These are phyloP conservation scores for Aspergillus sparsus DNA, from an alignment of 495 filamentous ascomycete species.

Conservation along the genomic window DNA sequence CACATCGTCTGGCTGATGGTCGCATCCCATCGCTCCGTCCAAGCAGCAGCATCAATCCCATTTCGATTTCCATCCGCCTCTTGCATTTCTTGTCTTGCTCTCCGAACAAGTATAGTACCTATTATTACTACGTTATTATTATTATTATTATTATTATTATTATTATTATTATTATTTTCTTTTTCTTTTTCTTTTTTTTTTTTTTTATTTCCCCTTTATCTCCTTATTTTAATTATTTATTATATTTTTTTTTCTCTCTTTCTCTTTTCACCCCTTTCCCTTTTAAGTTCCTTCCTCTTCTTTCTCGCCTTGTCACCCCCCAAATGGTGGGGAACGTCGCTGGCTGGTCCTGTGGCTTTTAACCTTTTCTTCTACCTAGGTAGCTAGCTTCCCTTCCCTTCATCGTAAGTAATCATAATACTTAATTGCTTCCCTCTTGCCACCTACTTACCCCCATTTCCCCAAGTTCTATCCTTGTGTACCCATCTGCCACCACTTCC, in stretches of 20 bases:
- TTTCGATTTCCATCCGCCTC: background rate
- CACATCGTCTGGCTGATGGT: slow-evolving; percentile 34
- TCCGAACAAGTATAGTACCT: too few relatives aligned
- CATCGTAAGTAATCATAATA: slow-evolving; percentile 21
- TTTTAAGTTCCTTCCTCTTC: slow-evolving; percentile 12
- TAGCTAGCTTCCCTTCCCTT: slow-evolving; percentile 2
- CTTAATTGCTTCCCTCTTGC: slow-evolving; percentile 20
- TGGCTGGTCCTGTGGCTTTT: slow-evolving; percentile 26
- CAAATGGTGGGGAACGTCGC: slow-evolving; percentile 24
- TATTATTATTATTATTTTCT: too few relatives aligned
- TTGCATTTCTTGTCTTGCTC: too few relatives aligned
- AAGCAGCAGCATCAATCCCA: slow-evolving; percentile 16
- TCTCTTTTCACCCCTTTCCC: slow-evolving; percentile 21
- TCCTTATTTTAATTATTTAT: slow-evolving; percentile 8
- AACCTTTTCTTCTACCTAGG: slow-evolving; percentile 19
- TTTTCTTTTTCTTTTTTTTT: background rate
- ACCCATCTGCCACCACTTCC: slow-evolving; percentile 10
- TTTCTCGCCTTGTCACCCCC: slow-evolving; percentile 2
- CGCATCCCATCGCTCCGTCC: slow-evolving; percentile 26
- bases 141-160: too few relatives aligned
- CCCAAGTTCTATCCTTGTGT: slow-evolving; percentile 11
- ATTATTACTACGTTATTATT: too few relatives aligned
- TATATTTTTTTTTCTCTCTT: slow-evolving; percentile 10
- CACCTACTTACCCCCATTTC: slow-evolving; percentile 2
- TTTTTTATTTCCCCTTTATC: slow-evolving; percentile 6